A percentile compares a stretch with the other conserved stretches of the same genome.
Conservation (phyloP, 2,329 filamentous ascomycete species). For the Didymella arachidicola region DNA sequence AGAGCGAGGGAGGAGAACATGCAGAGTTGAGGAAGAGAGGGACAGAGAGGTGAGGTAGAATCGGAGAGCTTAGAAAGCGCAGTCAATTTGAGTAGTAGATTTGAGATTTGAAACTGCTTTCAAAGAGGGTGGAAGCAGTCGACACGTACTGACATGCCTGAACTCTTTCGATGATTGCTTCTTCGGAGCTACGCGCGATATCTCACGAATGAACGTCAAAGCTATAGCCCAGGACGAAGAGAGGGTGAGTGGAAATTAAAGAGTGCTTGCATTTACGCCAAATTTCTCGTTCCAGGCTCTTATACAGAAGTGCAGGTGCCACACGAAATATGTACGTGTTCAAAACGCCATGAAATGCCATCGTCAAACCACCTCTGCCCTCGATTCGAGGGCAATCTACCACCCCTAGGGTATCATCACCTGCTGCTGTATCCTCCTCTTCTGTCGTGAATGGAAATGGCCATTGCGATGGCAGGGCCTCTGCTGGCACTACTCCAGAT, state of each 20-base stretch:
- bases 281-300: neutral
- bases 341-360: slow-evolving; percentile 4
- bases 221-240: neutral
- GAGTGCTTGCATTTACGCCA: neutral
- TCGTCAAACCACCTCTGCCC: neutral
- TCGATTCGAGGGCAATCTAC: neutral
- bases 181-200: neutral
- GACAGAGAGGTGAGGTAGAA: no score
- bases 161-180: no score
- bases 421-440: neutral
- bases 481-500: neutral
- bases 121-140: no score
- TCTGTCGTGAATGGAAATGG: neutral
- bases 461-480: neutral
- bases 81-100: no score
- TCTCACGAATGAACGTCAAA: neutral
- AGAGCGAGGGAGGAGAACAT: neutral
- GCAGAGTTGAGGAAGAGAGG: neutral
- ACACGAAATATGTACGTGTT: slow-evolving; percentile 1
- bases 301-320: neutral
- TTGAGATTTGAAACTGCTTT: no score
- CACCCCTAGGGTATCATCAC: neutral
- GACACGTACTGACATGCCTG: no score
- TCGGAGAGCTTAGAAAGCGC: no score
- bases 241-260: neutral